Percentiles rank a stretch among this genome's conserved stretches.
phyloP scores from a whole-genome alignment of 139 green algal species.

The Picochlorum sp. region DNA sequence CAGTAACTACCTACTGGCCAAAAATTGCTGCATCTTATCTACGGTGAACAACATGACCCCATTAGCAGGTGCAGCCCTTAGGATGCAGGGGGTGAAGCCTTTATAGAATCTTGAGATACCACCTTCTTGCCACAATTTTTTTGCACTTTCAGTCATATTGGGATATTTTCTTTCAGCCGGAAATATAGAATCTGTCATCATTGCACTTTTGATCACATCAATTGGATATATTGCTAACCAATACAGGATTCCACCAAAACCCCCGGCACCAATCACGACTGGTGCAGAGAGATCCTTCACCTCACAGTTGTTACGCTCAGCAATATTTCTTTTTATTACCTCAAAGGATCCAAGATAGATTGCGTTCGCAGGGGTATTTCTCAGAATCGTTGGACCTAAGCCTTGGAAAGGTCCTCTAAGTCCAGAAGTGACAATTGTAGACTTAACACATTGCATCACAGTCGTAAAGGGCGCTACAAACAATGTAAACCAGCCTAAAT shows the following conservation, averaged over 20 bases:
- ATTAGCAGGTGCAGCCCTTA: slow-evolving; percentile 79
- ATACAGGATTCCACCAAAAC: slow-evolving; percentile 71
- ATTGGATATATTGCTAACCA: slow-evolving; percentile 83
- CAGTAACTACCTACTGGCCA: neutral
- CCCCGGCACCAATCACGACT: slow-evolving; percentile 34
- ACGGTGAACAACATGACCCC: slow-evolving; percentile 22
- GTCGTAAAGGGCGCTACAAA: slow-evolving; percentile 67
- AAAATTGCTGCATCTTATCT: slow-evolving; percentile 2
- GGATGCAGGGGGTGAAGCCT: slow-evolving; percentile 84
- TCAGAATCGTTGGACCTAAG: slow-evolving; percentile 64
- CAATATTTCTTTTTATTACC: slow-evolving; percentile 60
- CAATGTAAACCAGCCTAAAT: slow-evolving; percentile 1
- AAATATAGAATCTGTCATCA: slow-evolving; percentile 78
- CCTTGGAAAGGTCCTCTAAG: slow-evolving; percentile 77
- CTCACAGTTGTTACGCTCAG: slow-evolving; percentile 18
- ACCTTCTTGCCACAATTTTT: slow-evolving; percentile 64
- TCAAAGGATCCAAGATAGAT: slow-evolving; percentile 93
- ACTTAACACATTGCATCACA: slow-evolving; percentile 53
- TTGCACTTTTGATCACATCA: slow-evolving; percentile 82
- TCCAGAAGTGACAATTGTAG: slow-evolving; percentile 61
- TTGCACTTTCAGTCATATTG: slow-evolving; percentile 34
- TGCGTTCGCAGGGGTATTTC: slow-evolving; percentile 86
- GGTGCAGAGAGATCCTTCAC: slow-evolving; percentile 15
- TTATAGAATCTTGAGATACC: slow-evolving; percentile 78
- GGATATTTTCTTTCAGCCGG: slow-evolving; percentile 56